Evolutionary conservation across 2,329 filamentous ascomycete species (phyloP), one percentile per base, ranked within the genome.

Genomic region (Colletotrichum sp.): DNA sequence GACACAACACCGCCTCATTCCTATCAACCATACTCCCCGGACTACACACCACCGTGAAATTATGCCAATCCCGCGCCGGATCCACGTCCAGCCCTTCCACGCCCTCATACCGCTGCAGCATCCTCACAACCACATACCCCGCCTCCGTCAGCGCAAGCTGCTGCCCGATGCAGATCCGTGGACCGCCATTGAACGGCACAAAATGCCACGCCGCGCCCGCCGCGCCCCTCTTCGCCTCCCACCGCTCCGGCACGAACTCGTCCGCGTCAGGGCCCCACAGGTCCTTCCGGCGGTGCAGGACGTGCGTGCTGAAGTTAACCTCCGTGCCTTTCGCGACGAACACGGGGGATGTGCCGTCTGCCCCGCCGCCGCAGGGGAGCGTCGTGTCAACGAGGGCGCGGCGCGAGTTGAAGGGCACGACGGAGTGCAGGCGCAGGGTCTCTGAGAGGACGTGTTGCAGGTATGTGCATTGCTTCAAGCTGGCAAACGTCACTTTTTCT

Each of bases 201-300:
- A 82, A 85, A 18, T 80, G 83, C 83, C 82, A 85, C 10, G 80
- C 80, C 5, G 81, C 72, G 4, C 72, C 26, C 52, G 60, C 68
- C 2, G 61, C 48, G 1, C 72, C 61, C 30, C 80, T 77, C 4
- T 79, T 81, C 65, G 73, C 77, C 30, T 84, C 85, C 85, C 85
- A 87, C 14, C 85, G 77, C 68, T 85, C 84, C 0, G 84, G 85
- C 2, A 80, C 77, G 60, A 86, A 86, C n/a, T 82, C 80, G 3
- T 80, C 78, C 2, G 83, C 82, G 65, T 85, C 84, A 0, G 77
- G 48, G 0, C 85, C 85, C 70, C 81, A 86, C 14, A 86, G 79
- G 34, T 84, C 82, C 21, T 81, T 82, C 9, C 81, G 78, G 1
- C 84, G 78, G 48, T 85, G 83, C 64, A 84, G 79, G 1, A 79